These are phyloP conservation scores for Diplodia intermedia DNA, from an alignment of 2,329 filamentous ascomycete species.

Conservation along the genomic window DNA sequence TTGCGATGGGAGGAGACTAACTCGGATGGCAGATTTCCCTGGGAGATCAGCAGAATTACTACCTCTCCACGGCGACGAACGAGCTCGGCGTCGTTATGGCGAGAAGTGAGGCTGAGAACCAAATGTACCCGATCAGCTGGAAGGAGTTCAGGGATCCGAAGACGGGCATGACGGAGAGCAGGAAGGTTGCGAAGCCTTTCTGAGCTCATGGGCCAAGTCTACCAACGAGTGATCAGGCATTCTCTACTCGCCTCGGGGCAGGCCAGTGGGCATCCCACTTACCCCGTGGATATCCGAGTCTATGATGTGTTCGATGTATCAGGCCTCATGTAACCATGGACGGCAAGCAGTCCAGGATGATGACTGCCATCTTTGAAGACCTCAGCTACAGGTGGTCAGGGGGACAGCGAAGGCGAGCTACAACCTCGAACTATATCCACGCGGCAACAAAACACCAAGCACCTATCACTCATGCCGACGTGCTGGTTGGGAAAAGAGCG, in stretches of 20 bases:
- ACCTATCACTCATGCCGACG: too few relatives aligned
- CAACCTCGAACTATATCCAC: too few relatives aligned
- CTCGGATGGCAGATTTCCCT: conserved; percentile 71
- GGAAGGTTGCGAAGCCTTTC: conserved; percentile 94
- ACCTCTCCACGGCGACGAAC: conserved; percentile 89
- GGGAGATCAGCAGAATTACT: conserved; percentile 94
- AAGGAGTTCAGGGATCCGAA: conserved; percentile 88
- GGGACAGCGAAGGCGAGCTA: too few relatives aligned
- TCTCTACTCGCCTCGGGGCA: background rate
- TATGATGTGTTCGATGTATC: too few relatives aligned
- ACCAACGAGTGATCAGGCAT: background rate
- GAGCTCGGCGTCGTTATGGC: conserved; percentile 94
- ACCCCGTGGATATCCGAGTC: background rate
- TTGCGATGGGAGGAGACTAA: background rate
- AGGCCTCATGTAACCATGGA: too few relatives aligned
- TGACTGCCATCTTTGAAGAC: too few relatives aligned
- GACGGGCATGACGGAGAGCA: conserved; percentile 75
- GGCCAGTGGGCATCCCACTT: background rate
- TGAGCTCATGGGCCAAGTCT: conserved; percentile 53
- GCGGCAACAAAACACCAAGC: too few relatives aligned
- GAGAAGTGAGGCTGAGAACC: conserved; percentile 82
- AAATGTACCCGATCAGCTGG: conserved; percentile 94
- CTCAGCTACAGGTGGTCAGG: too few relatives aligned
- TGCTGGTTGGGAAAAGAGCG: too few relatives aligned
- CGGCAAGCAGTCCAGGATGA: too few relatives aligned